Evolutionary conservation across 345 rosid genomes (phyloP).

Genomic region (Dovyalis caffra): DNA sequence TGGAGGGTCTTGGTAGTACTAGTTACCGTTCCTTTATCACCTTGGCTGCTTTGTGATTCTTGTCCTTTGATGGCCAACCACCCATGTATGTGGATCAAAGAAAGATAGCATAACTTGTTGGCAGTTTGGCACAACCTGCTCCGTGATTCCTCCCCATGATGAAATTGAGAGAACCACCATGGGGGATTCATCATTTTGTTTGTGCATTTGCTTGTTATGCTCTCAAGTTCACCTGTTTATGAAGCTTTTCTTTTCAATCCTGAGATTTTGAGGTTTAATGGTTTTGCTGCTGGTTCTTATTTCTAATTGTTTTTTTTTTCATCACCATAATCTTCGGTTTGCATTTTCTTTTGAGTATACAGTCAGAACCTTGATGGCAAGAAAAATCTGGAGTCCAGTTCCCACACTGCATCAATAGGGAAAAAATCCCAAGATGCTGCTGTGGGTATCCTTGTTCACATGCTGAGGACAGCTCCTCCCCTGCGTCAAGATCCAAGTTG

Average conservation of each 20-base stretch:
- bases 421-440: constrained; percentile 82
- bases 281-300: not conserved
- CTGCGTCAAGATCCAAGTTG: constrained; percentile 71
- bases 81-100: too few relatives aligned
- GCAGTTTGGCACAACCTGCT: not conserved
- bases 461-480: constrained; percentile 80
- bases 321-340: not conserved
- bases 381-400: constrained; percentile 42
- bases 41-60: too few relatives aligned
- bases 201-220: not conserved
- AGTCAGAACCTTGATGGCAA: constrained; percentile 49
- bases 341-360: constrained; percentile 13
- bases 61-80: too few relatives aligned
- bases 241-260: not conserved
- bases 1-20: too few relatives aligned
- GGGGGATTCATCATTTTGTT: not conserved
- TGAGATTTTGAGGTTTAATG: not conserved
- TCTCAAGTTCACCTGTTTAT: not conserved
- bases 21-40: too few relatives aligned
- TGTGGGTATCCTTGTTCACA: constrained; percentile 79
- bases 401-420: constrained; percentile 44
- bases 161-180: not conserved
- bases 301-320: not conserved
- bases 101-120: not conserved
- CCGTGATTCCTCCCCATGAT: not conserved